Percentiles rank a stretch among this genome's conserved stretches.
Conservation (phyloP, 768 basidiomycete species). For the Termitomyces titanicus region DNA sequence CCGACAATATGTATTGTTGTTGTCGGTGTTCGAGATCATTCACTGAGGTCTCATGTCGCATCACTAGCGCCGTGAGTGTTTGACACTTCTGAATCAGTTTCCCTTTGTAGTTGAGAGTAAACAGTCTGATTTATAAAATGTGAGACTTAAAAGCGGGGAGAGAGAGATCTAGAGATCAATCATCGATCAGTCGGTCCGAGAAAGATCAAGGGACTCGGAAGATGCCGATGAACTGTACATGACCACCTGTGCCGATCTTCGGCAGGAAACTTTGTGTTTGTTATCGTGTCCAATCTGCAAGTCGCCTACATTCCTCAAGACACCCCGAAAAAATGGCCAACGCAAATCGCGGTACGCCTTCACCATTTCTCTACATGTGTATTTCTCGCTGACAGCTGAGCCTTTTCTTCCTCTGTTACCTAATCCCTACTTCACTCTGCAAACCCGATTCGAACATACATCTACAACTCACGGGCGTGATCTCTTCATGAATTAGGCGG, state of each 20-base stretch:
- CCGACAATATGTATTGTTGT: too few species aligned
- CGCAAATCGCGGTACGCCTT: slow-evolving; percentile 24
- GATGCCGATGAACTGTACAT: slow-evolving; percentile 27
- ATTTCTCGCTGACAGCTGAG: slow-evolving; percentile 1
- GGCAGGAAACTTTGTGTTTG: slow-evolving; percentile 25
- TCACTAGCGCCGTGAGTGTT: too few species aligned
- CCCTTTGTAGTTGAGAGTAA: too few species aligned
- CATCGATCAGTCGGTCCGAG: too few species aligned
- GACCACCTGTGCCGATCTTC: slow-evolving; percentile 14
- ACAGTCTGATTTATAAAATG: too few species aligned
- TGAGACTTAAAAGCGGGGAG: too few species aligned
- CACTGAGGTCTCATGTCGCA: too few species aligned
- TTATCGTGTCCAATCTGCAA: slow-evolving; percentile 14
- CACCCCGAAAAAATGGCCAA: slow-evolving; percentile 29
- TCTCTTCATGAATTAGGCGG: slow-evolving; percentile 28
- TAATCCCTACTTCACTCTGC: background rate
- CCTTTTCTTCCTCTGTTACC: background rate
- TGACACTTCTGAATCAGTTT: too few species aligned
- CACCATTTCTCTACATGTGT: background rate
- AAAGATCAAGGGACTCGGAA: slow-evolving; percentile 9
- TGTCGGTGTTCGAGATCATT: too few species aligned
- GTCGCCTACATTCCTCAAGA: slow-evolving; percentile 22
- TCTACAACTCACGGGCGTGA: background rate
- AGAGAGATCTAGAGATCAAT: too few species aligned
- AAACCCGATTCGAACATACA: slow-evolving; percentile 3